These are phyloP conservation scores for Pyrenophora seminiperda DNA, from an alignment of 2,329 filamentous ascomycete genomes.

Conservation along the genomic window DNA sequence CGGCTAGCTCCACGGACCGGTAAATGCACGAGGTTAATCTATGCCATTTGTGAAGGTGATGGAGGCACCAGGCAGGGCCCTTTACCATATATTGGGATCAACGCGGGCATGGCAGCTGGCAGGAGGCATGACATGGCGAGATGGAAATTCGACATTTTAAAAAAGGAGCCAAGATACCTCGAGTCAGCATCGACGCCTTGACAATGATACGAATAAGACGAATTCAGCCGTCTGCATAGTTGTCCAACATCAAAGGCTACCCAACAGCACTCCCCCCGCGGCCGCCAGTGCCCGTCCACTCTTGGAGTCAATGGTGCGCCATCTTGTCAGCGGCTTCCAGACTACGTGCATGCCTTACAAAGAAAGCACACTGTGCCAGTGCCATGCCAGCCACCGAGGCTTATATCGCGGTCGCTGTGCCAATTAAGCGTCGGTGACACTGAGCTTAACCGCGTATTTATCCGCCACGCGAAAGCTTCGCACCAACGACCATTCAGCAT, in stretches of 20 bases:
- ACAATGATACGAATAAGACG: too few species aligned
- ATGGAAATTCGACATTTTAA: too few species aligned
- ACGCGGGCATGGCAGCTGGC: too few species aligned
- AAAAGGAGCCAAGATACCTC: too few species aligned
- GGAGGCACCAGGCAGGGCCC: neutral
- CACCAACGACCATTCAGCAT: slow-evolving; percentile 1
- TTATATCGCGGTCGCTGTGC: slow-evolving; percentile 3
- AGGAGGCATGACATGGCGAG: too few species aligned
- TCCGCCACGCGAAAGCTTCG: slow-evolving; percentile 4
- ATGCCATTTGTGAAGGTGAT: neutral
- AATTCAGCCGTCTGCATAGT: slow-evolving; percentile 1
- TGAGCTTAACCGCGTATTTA: slow-evolving; percentile 13
- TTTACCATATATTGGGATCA: neutral
- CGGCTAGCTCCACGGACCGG: slow-evolving; percentile 3
- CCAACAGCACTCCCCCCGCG: neutral
- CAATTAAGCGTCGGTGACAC: slow-evolving; percentile 5
- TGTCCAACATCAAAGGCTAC: neutral
- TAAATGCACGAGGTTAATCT: slow-evolving; percentile 1
- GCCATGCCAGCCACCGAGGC: slow-evolving; percentile 1
- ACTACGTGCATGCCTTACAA: neutral
- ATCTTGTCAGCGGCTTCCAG: slow-evolving; percentile 5
- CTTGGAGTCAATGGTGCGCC: neutral
- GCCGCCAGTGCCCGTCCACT: neutral
- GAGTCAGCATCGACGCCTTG: too few species aligned
- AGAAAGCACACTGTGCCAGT: neutral